Evolutionary conservation across 2,329 filamentous ascomycete genomes (phyloP).

Genomic region (Phyllosticta citribraziliensis): DNA sequence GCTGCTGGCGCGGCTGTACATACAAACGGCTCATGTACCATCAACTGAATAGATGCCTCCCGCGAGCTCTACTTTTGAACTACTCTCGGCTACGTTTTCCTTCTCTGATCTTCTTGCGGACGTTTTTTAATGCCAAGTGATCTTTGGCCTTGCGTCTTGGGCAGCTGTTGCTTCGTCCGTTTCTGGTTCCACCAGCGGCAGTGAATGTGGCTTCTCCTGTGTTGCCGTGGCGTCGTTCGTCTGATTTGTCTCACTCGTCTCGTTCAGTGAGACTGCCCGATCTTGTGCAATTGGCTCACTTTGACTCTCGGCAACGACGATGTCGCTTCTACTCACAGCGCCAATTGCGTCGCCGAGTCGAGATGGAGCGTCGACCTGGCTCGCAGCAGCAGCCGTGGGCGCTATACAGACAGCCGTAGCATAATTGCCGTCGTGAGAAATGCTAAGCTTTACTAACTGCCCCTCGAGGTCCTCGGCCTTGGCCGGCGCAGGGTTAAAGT

Average conservation of each 20-base stretch:
- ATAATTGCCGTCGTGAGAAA: constrained; percentile 81
- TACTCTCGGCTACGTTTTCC: neutral
- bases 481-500: neutral
- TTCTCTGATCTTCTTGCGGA: too few relatives aligned
- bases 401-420: constrained; percentile 49
- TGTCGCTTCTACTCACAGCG: too few relatives aligned
- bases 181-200: too few relatives aligned
- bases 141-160: too few relatives aligned
- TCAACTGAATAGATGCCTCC: neutral
- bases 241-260: too few relatives aligned
- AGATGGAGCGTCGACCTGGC: neutral
- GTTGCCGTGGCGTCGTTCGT: too few relatives aligned
- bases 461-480: constrained; percentile 18
- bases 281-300: too few relatives aligned
- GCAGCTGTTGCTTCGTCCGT: too few relatives aligned
- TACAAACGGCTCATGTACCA: neutral
- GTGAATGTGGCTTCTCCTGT: too few relatives aligned
- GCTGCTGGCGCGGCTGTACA: neutral
- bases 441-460: constrained; percentile 60
- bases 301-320: too few relatives aligned
- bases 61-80: neutral
- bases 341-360: neutral
- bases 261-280: too few relatives aligned
- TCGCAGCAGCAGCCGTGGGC: neutral
- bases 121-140: too few relatives aligned